A percentile compares a stretch with the other conserved stretches of the same genome.
These are phyloP conservation scores for Penicillium sp. DNA, from an alignment of 2,329 filamentous ascomycete genomes.

Conservation along the genomic window DNA sequence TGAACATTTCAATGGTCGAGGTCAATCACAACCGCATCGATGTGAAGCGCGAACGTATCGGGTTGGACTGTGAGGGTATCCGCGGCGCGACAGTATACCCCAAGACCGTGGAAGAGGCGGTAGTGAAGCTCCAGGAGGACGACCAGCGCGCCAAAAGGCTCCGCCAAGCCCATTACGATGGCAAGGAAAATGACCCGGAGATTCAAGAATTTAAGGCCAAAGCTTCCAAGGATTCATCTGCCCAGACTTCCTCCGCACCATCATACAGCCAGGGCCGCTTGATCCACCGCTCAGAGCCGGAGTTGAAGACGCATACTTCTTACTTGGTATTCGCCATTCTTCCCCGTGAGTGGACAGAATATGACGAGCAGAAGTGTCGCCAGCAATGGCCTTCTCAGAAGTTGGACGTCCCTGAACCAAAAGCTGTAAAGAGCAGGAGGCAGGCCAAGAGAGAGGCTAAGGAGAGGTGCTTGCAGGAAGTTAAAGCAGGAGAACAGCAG, in stretches of 20 bases:
- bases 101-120: slow-evolving; percentile 71
- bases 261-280: slow-evolving; percentile 74
- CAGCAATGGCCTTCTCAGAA: slow-evolving; percentile 64
- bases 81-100: slow-evolving; percentile 67
- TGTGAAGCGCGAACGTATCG: slow-evolving; percentile 76
- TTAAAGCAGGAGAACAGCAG: slow-evolving; percentile 11
- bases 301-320: slow-evolving; percentile 95
- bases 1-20: slow-evolving; percentile 91
- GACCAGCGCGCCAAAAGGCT: slow-evolving; percentile 58
- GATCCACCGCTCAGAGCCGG: slow-evolving; percentile 76
- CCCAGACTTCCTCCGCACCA: slow-evolving; percentile 34
- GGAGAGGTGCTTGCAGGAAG: slow-evolving; percentile 40
- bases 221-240: slow-evolving; percentile 13
- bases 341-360: slow-evolving; percentile 79
- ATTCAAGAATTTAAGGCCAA: slow-evolving; percentile 33
- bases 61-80: slow-evolving; percentile 65
- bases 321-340: slow-evolving; percentile 92
- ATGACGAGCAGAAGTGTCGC: slow-evolving; percentile 70
- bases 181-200: slow-evolving; percentile 18
- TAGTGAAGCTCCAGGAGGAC: slow-evolving; percentile 69
- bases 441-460: slow-evolving; percentile 45
- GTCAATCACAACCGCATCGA: slow-evolving; percentile 76
- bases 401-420: slow-evolving; percentile 34
- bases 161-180: slow-evolving; percentile 19
- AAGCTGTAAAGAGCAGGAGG: slow-evolving; percentile 36